These are phyloP conservation scores for Suillus placidus DNA, from an alignment of 768 basidiomycete species.

Conservation along the genomic window DNA sequence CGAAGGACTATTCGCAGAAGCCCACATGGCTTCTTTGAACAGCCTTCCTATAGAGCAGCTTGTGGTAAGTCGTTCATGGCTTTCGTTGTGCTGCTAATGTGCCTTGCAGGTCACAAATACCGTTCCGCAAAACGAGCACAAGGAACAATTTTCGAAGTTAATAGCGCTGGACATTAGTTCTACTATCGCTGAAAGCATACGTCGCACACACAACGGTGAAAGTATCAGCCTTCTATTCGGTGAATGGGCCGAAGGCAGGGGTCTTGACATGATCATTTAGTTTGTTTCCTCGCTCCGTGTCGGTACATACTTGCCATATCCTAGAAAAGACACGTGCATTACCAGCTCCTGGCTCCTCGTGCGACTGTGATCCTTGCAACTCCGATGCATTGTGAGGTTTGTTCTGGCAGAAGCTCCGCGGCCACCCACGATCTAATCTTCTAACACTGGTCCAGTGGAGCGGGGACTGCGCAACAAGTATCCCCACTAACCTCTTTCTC, in stretches of 20 bases:
- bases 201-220: constrained; percentile 92
- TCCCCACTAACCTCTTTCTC: background rate
- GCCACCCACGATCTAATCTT: background rate
- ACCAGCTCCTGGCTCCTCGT: background rate
- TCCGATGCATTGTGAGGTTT: background rate
- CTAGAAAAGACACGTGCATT: background rate
- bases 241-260: constrained; percentile 65
- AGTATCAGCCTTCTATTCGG: constrained; percentile 88
- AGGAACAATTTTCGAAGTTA: constrained; percentile 68
- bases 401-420: background rate
- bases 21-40: constrained; percentile 67
- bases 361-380: background rate
- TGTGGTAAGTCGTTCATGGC: constrained; percentile 57
- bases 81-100: background rate
- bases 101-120: constrained; percentile 85
- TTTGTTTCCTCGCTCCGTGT: constrained; percentile 5
- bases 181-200: constrained; percentile 93
- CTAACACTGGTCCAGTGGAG: background rate
- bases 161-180: constrained; percentile 89
- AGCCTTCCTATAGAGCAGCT: constrained; percentile 80
- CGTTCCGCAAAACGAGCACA: constrained; percentile 79
- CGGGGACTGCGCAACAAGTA: background rate
- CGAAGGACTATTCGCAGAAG: constrained; percentile 78
- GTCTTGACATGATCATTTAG: constrained; percentile 33
- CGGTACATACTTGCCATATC: constrained; percentile 1